Percentiles rank a stretch among this genome's conserved stretches.
phyloP scores from a whole-genome alignment of 2,329 filamentous ascomycete species.

The Ampelomyces quisqualis region DNA sequence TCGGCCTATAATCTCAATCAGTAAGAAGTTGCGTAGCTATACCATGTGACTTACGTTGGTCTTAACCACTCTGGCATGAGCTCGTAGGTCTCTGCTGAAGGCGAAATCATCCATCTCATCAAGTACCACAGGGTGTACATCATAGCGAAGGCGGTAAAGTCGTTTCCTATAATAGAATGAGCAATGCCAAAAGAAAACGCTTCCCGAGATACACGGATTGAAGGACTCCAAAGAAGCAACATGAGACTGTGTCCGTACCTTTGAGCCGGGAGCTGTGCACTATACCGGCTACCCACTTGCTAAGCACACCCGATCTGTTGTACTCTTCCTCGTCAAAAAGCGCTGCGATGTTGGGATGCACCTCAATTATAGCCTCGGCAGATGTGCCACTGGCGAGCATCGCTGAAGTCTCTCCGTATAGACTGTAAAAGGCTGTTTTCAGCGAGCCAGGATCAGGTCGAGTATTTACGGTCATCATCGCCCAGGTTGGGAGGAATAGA shows the following conservation, averaged over 20 bases:
- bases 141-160: slow-evolving; percentile 27
- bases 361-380: slow-evolving; percentile 16
- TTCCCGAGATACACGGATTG: neutral
- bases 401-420: slow-evolving; percentile 16
- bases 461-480: slow-evolving; percentile 27
- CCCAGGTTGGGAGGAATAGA: slow-evolving; percentile 26
- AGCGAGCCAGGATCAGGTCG: slow-evolving; percentile 22
- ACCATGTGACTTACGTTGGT: slow-evolving; percentile 17
- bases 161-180: slow-evolving; percentile 13
- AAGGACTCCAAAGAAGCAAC: neutral
- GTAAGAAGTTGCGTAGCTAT: neutral
- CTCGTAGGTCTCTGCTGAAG: slow-evolving; percentile 25
- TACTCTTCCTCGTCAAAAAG: slow-evolving; percentile 22
- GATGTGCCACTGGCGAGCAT: slow-evolving; percentile 15
- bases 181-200: too few relatives aligned
- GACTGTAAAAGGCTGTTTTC: slow-evolving; percentile 8
- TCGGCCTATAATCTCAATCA: slow-evolving; percentile 14
- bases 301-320: slow-evolving; percentile 19
- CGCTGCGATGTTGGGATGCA: slow-evolving; percentile 25
- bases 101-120: slow-evolving; percentile 30
- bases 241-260: slow-evolving; percentile 8
- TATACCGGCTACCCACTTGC: slow-evolving; percentile 26
- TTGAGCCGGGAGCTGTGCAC: slow-evolving; percentile 22
- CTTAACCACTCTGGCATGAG: slow-evolving; percentile 27
- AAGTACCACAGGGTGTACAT: slow-evolving; percentile 29